These are phyloP conservation scores for Asterophora lycoperdoides DNA, from an alignment of 768 basidiomycete species.

Conservation along the genomic window DNA sequence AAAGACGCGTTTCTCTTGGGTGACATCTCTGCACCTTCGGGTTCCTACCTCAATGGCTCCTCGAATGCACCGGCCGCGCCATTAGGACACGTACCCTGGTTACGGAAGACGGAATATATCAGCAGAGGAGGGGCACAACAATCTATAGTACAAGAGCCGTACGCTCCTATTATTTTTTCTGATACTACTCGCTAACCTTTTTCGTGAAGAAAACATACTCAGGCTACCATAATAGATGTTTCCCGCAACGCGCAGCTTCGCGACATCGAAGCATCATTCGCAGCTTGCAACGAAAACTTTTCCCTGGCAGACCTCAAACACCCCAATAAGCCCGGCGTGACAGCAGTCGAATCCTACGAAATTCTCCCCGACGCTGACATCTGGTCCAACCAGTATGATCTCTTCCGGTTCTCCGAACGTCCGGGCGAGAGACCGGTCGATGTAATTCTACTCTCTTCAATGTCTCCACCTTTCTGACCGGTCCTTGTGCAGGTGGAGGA, in stretches of 20 bases:
- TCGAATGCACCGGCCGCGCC: constrained; percentile 42
- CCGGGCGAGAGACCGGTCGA: constrained; percentile 76
- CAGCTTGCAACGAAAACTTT: constrained; percentile 55
- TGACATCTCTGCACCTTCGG: constrained; percentile 50
- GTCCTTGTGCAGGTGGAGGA: constrained; percentile 54
- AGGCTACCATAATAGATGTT: constrained; percentile 55
- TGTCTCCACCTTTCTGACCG: background rate
- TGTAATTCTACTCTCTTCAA: constrained; percentile 35
- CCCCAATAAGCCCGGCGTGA: constrained; percentile 73
- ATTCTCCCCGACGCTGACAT: constrained; percentile 80
- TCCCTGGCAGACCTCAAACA: constrained; percentile 60
- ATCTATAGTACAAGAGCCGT: constrained; percentile 52
- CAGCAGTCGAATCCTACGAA: constrained; percentile 77
- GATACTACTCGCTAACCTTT: background rate
- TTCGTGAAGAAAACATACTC: constrained; percentile 42
- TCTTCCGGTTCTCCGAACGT: constrained; percentile 81
- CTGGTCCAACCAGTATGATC: constrained; percentile 87
- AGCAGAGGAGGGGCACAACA: constrained; percentile 51
- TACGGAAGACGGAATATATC: constrained; percentile 89
- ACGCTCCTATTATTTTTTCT: constrained; percentile 20
- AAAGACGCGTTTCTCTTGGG: constrained; percentile 73
- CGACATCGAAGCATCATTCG: constrained; percentile 77
- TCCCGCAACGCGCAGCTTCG: constrained; percentile 71
- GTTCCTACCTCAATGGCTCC: constrained; percentile 41
- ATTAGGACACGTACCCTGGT: constrained; percentile 76